A percentile compares a stretch with the other conserved stretches of the same genome.
phyloP scores from a whole-genome alignment of 805 yeast genomes.

The Tanozyma kutaoensis region DNA sequence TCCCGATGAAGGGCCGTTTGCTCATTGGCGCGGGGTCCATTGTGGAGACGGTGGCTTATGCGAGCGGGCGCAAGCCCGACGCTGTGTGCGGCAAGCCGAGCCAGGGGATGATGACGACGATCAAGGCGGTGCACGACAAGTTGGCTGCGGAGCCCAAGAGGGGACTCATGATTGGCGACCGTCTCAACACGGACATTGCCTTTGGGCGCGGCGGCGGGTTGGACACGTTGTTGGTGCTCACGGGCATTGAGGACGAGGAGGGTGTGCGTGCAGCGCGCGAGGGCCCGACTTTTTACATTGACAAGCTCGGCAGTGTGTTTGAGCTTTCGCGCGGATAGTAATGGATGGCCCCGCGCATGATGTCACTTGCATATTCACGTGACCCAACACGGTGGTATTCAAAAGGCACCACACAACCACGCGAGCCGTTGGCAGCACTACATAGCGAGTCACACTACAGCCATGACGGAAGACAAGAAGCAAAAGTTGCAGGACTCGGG shows the following conservation, averaged over 20 bases:
- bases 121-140: constrained; percentile 45
- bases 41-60: constrained; percentile 60
- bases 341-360: no score
- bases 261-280: constrained; percentile 7
- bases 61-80: constrained; percentile 73
- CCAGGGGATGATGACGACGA: constrained; percentile 80
- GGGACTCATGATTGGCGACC: constrained; percentile 90
- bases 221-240: constrained; percentile 75
- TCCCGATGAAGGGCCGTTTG: constrained; percentile 74
- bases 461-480: constrained; percentile 1
- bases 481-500: constrained; percentile 35
- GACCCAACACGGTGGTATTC: no score
- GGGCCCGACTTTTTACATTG: constrained; percentile 60
- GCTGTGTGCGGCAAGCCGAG: constrained; percentile 86
- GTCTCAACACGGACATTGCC: constrained; percentile 88
- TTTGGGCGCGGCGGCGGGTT: constrained; percentile 84
- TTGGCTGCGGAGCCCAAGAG: constrained; percentile 37
- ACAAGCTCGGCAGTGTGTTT: constrained; percentile 64
- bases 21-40: constrained; percentile 95
- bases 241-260: constrained; percentile 76
- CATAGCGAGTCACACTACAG: no score
- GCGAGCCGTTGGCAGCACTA: no score
- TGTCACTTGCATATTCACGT: no score
- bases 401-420: no score
- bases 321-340: no score